These are phyloP conservation scores for Dacryopinax spathularia DNA, from an alignment of 768 basidiomycete species.

Conservation along the genomic window DNA sequence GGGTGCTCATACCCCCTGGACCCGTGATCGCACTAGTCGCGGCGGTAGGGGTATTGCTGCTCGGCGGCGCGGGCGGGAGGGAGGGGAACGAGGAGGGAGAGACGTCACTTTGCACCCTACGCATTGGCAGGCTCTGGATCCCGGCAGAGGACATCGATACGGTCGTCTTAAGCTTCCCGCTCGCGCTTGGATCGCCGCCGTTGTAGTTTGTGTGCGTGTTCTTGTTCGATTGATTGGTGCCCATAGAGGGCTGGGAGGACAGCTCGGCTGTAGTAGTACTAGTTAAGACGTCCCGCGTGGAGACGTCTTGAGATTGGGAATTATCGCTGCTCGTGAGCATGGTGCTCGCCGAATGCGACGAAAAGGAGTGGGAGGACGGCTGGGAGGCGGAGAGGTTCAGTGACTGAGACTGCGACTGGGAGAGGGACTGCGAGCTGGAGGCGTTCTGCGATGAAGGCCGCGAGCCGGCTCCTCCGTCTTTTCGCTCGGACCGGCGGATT, in stretches of 20 bases:
- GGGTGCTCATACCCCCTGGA: too few relatives aligned
- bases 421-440: neutral
- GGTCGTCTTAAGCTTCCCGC: too few relatives aligned
- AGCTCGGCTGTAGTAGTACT: neutral
- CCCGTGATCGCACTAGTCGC: too few relatives aligned
- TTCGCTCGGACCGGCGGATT: neutral
- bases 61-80: neutral
- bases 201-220: too few relatives aligned
- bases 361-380: neutral
- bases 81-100: neutral
- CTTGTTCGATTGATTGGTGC: neutral
- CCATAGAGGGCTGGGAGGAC: constrained; percentile 2
- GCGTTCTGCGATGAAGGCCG: too few relatives aligned
- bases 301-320: neutral
- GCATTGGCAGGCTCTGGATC: neutral
- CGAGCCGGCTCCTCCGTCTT: too few relatives aligned
- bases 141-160: neutral
- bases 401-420: neutral
- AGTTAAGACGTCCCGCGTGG: neutral
- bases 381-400: neutral
- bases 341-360: neutral
- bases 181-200: too few relatives aligned
- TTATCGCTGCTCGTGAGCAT: neutral
- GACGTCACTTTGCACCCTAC: neutral
- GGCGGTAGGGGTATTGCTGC: neutral